These are phyloP conservation scores for Zymoseptoria brevis DNA, from an alignment of 2,329 filamentous ascomycete species.

Conservation along the genomic window DNA sequence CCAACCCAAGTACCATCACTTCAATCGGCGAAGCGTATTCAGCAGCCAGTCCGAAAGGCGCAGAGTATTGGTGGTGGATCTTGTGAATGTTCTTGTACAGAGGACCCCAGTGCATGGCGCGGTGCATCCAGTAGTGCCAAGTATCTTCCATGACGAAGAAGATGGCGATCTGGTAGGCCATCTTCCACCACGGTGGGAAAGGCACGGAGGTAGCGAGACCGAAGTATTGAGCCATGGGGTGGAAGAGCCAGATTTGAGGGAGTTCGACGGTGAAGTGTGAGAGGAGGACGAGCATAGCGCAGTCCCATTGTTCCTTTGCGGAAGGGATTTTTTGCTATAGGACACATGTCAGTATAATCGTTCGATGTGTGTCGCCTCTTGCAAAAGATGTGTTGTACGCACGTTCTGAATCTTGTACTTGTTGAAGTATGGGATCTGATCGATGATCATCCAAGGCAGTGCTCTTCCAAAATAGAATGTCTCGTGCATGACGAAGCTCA, in stretches of 20 bases:
- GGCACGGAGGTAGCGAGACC: slow-evolving; percentile 82
- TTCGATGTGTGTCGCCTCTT: slow-evolving; percentile 1
- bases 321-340: slow-evolving; percentile 76
- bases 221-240: slow-evolving; percentile 88
- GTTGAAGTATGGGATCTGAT: slow-evolving; percentile 77
- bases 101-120: slow-evolving; percentile 84
- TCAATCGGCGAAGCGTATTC: slow-evolving; percentile 98
- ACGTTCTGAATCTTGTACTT: slow-evolving; percentile 92
- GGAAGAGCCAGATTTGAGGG: slow-evolving; percentile 98
- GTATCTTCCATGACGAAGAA: slow-evolving; percentile 95
- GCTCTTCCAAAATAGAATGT: slow-evolving; percentile 86
- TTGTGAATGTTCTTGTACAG: slow-evolving; percentile 98
- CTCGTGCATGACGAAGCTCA: slow-evolving; percentile 96
- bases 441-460: slow-evolving; percentile 88
- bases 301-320: slow-evolving; percentile 88
- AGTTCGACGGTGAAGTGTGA: slow-evolving; percentile 97
- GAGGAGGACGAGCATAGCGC: slow-evolving; percentile 83
- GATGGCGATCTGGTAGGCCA: slow-evolving; percentile 82
- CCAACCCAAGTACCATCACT: slow-evolving; percentile 86
- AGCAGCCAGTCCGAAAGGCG: slow-evolving; percentile 89
- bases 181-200: slow-evolving; percentile 77
- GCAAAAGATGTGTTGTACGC: slow-evolving; percentile 28
- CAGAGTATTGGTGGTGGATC: slow-evolving; percentile 97
- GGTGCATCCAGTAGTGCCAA: slow-evolving; percentile 98
- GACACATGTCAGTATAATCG: slow-evolving; percentile 11